These are phyloP conservation scores for Haplosporangium sp. DNA, from an alignment of 371 early-diverging fungal species.

Conservation along the genomic window DNA sequence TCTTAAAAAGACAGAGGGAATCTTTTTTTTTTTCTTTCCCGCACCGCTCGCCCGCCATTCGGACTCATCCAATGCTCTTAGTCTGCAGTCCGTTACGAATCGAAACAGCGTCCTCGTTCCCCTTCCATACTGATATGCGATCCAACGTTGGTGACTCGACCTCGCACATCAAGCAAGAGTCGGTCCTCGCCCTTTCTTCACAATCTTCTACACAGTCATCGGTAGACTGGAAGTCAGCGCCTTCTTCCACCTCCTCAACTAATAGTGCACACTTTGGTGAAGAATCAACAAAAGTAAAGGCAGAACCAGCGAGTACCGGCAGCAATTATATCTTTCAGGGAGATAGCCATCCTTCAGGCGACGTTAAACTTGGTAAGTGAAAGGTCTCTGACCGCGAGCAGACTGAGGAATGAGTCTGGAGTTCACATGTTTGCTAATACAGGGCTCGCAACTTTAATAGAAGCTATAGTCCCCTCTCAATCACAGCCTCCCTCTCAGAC, in stretches of 20 bases:
- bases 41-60: not conserved
- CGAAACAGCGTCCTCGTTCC: constrained; percentile 25
- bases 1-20: too few relatives aligned
- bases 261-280: not conserved
- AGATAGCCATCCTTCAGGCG: not conserved
- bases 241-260: constrained; percentile 19
- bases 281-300: not conserved
- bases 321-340: not conserved
- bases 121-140: constrained; percentile 27
- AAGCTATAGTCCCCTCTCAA: constrained; percentile 28
- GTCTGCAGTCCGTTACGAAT: constrained; percentile 34
- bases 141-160: constrained; percentile 10
- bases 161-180: not conserved
- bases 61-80: constrained; percentile 23
- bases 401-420: too few relatives aligned
- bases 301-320: constrained; percentile 3
- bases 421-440: too few relatives aligned
- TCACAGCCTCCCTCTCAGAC: constrained; percentile 6
- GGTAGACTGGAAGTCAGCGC: constrained; percentile 11
- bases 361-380: constrained; percentile 8
- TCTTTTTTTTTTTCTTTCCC: too few relatives aligned
- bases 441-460: too few relatives aligned
- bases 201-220: constrained; percentile 8
- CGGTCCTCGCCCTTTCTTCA: not conserved
- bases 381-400: not conserved